Conservation (phyloP, 495 filamentous ascomycete genomes). For the Achaetomiella virescens region DNA sequence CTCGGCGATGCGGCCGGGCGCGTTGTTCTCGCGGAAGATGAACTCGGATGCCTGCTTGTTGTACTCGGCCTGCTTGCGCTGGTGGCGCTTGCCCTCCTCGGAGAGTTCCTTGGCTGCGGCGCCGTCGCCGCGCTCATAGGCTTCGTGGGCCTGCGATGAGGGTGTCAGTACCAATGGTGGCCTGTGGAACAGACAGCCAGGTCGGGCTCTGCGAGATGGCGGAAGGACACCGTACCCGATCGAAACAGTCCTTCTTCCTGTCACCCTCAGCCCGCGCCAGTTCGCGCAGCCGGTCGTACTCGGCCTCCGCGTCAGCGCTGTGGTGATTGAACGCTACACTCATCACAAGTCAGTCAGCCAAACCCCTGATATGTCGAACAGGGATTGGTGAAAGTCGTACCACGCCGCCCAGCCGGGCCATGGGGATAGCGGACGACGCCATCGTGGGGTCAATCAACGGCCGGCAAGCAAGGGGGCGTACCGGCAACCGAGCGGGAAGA, state of each 20-base stretch:
- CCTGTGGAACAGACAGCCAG: neutral
- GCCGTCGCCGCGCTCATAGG: slow-evolving; percentile 74
- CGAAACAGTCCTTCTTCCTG: slow-evolving; percentile 69
- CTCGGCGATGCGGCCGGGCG: slow-evolving; percentile 55
- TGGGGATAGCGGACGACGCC: slow-evolving; percentile 53
- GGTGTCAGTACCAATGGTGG: neutral
- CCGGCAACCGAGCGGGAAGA: too few relatives aligned
- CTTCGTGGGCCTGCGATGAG: slow-evolving; percentile 57
- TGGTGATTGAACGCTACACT: slow-evolving; percentile 77
- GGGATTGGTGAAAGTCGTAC: slow-evolving; percentile 32
- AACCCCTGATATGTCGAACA: neutral
- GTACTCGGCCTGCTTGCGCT: slow-evolving; percentile 67
- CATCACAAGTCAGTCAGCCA: neutral
- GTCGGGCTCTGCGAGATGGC: neutral
- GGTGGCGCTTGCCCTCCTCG: slow-evolving; percentile 79
- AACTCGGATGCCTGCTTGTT: slow-evolving; percentile 86
- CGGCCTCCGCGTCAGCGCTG: slow-evolving; percentile 62
- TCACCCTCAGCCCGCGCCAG: slow-evolving; percentile 72
- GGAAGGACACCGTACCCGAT: slow-evolving; percentile 44
- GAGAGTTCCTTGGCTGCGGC: slow-evolving; percentile 72
- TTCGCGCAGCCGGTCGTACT: slow-evolving; percentile 87
- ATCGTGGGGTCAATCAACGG: slow-evolving; percentile 8
- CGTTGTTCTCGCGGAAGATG: slow-evolving; percentile 93
- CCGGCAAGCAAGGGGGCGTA: neutral
- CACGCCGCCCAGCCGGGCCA: slow-evolving; percentile 58